phyloP scores from a whole-genome alignment of 768 basidiomycete genomes.

The Hortiboletus campestris region DNA sequence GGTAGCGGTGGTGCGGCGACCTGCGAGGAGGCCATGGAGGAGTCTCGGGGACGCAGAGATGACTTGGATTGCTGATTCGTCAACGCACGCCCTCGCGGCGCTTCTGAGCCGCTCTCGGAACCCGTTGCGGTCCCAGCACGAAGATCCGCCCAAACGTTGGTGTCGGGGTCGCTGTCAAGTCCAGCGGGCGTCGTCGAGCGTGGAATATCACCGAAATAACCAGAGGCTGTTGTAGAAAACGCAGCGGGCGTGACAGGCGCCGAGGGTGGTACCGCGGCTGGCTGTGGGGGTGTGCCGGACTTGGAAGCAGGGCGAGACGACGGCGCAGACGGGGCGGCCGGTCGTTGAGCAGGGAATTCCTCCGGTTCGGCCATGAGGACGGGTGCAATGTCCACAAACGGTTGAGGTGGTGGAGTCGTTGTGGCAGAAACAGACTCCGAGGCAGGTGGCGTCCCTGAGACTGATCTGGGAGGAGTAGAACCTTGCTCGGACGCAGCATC shows the following conservation, averaged over 20 bases:
- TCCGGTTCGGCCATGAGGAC: slow-evolving; percentile 55
- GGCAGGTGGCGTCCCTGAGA: slow-evolving; percentile 19
- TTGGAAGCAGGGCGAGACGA: slow-evolving; percentile 19
- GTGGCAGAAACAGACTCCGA: slow-evolving; percentile 16
- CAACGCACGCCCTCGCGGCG: slow-evolving; percentile 16
- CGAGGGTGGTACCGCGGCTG: slow-evolving; percentile 18
- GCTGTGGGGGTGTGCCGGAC: slow-evolving; percentile 15
- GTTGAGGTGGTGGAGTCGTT: slow-evolving; percentile 11
- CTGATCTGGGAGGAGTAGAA: slow-evolving; percentile 19
- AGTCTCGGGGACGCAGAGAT: slow-evolving; percentile 23
- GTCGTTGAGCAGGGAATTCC: slow-evolving; percentile 18
- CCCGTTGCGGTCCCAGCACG: not conserved
- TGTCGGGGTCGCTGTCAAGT: slow-evolving; percentile 19
- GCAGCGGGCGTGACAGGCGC: slow-evolving; percentile 26
- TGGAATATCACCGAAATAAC: slow-evolving; percentile 28
- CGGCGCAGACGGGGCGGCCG: slow-evolving; percentile 5
- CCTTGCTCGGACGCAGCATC: slow-evolving; percentile 15
- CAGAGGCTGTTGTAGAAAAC: not conserved
- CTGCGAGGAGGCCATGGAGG: slow-evolving; percentile 28
- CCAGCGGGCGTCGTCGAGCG: slow-evolving; percentile 25
- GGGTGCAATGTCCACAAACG: slow-evolving; percentile 33
- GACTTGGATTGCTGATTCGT: slow-evolving; percentile 24
- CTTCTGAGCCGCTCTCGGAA: slow-evolving; percentile 24
- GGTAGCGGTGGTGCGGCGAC: slow-evolving; percentile 2
- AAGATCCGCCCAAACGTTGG: slow-evolving; percentile 32